Base-by-base conservation (phyloP, 257 asterid species). In the Rauvolfia tetraphylla region DNA sequence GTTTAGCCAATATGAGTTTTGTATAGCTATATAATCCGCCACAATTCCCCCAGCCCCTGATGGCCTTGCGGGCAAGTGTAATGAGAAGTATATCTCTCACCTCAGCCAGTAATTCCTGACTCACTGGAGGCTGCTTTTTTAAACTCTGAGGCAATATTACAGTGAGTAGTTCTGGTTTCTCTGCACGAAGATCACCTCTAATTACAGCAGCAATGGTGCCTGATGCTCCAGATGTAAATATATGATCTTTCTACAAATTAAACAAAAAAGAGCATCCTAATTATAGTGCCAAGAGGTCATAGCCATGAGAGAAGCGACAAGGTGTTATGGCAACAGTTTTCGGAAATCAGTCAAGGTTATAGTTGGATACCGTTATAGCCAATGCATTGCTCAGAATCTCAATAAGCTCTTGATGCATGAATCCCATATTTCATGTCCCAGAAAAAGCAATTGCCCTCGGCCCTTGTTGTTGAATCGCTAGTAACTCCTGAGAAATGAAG, bases 191-290 rank as follows among this genome's bases (percentile, higher is more conserved):
- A 76, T 98, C 98, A 80, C 99, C 99, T 90, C 99, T 85, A 48
- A 95, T 95, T 41, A 95, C 99, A 77, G 99, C 99, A 79, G 99
- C 95, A 84, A 93, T 95, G 44, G 99, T 95, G 72, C 98, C 99
- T 31, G 99, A 88, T 68, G 99, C 99, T 80, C 99, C 99, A 38
- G 99, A 95, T 39, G 99, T 93, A 75, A 89, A 95, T 68, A 95
- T 95, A 83, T 91, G 99, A 78, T 93, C 93, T 86, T 95, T 93
- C 99, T 95, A 85, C 81, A 81, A 82, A 76, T 13, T 8, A 70
- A 68, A 73, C 79, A n/a, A 51, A 51, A 5, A 61, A 23, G 25
- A 69, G 51, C 31, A 68, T 31, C 58, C 48, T 59, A n/a, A 31
- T 36, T 75, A 34, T 76, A 71, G 11, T 61, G 51, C 41, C 42